Conservation (phyloP, 208 protist genomes). For the Trichomonas vaginalis region DNA sequence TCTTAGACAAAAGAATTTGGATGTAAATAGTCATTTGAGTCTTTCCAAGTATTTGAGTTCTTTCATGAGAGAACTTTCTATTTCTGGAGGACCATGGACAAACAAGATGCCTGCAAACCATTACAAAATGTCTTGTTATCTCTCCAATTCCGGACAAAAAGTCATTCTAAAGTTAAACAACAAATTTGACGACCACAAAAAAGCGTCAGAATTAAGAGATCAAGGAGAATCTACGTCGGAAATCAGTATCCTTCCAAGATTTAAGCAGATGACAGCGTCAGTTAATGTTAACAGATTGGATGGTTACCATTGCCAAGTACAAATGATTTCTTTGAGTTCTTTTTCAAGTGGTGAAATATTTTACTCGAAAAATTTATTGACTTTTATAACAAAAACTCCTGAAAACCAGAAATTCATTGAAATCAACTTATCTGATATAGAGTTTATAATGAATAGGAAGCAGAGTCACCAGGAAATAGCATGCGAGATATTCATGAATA, state of each 20-base stretch:
- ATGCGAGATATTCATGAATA: neutral
- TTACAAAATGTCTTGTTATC: neutral
- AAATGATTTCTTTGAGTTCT: neutral
- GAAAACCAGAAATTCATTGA: neutral
- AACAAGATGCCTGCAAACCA: neutral
- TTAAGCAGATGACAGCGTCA: neutral
- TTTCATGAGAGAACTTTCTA: neutral
- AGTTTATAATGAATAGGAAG: neutral
- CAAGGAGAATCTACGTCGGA: neutral
- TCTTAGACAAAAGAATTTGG: neutral
- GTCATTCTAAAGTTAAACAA: neutral
- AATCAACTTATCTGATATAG: neutral
- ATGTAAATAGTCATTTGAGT: neutral
- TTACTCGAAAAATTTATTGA: no score
- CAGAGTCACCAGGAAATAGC: neutral
- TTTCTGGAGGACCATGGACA: neutral
- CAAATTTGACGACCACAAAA: constrained; percentile 3
- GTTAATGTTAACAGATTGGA: neutral
- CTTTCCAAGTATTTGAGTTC: neutral
- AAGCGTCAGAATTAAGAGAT: neutral
- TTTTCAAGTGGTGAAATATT: no score
- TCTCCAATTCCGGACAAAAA: neutral
- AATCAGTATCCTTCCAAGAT: neutral
- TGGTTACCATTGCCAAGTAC: no score
- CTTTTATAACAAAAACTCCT: neutral